A percentile compares a stretch with the other conserved stretches of the same genome.
These are phyloP conservation scores for Fragilaria radians DNA, from an alignment of 108 stramenopile species.

Conservation along the genomic window DNA sequence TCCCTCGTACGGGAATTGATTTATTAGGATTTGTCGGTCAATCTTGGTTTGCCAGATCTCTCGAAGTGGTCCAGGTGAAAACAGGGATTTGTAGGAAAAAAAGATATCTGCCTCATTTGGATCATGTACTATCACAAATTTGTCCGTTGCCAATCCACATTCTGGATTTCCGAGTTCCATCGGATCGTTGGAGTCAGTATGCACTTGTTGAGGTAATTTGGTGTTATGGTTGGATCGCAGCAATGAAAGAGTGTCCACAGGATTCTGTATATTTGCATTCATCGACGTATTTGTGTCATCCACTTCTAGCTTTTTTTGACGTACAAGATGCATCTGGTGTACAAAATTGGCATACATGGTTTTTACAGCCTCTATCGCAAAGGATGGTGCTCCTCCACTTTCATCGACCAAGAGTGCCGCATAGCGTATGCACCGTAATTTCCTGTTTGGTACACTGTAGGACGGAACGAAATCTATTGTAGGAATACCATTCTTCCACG, in stretches of 20 bases:
- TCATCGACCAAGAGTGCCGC: conserved; percentile 5
- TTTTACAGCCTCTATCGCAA: not conserved
- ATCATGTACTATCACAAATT: conserved; percentile 1
- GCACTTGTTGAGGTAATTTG: not conserved
- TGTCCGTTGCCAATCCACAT: not conserved
- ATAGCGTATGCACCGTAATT: conserved; percentile 3
- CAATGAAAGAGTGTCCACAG: not conserved
- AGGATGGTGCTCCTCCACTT: not conserved
- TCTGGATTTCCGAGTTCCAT: conserved; percentile 7
- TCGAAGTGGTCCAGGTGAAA: not conserved
- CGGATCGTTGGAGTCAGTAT: conserved; percentile 17
- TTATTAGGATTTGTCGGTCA: conserved; percentile 2
- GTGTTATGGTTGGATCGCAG: not conserved
- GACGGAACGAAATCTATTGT: conserved; percentile 10
- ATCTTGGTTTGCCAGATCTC: not conserved
- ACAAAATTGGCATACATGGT: conserved; percentile 2
- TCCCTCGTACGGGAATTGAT: conserved; percentile 15
- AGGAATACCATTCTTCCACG: not conserved
- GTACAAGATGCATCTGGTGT: conserved; percentile 5
- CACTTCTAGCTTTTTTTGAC: conserved; percentile 5
- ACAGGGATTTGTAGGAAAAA: conserved; percentile 9
- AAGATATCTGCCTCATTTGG: conserved; percentile 8
- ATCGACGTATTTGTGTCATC: not conserved
- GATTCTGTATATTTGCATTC: not conserved
- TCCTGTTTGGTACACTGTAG: not conserved